These are phyloP conservation scores for Penicillium expansum DNA, from an alignment of 2,329 filamentous ascomycete species.

Conservation along the genomic window DNA sequence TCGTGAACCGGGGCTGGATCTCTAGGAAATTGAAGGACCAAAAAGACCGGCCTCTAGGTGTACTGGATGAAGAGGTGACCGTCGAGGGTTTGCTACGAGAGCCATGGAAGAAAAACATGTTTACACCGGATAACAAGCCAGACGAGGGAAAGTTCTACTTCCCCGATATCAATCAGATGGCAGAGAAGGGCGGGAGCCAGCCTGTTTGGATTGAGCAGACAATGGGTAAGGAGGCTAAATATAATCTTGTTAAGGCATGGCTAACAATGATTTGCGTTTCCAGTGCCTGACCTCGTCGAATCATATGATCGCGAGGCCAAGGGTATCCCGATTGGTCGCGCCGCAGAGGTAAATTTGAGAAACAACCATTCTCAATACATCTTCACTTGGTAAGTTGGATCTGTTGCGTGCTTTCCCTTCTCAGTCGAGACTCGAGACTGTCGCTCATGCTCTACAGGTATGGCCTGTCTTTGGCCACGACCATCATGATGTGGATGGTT, in stretches of 20 bases:
- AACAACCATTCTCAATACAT: slow-evolving; percentile 99
- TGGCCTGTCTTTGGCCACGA: slow-evolving; percentile 76
- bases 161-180: slow-evolving; percentile 91
- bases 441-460: slow-evolving; percentile 61
- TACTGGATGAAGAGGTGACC: slow-evolving; percentile 69
- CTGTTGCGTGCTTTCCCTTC: neutral
- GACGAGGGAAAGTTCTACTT: slow-evolving; percentile 89
- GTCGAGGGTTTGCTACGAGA: slow-evolving; percentile 82
- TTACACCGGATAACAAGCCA: slow-evolving; percentile 86
- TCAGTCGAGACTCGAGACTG: neutral
- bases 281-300: slow-evolving; percentile 75
- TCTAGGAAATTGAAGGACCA: slow-evolving; percentile 69
- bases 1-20: slow-evolving; percentile 93
- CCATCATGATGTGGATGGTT: slow-evolving; percentile 96
- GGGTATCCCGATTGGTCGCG: slow-evolving; percentile 84
- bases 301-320: slow-evolving; percentile 72
- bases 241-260: slow-evolving; percentile 2
- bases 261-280: slow-evolving; percentile 13
- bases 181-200: slow-evolving; percentile 73
- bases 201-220: slow-evolving; percentile 94
- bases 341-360: slow-evolving; percentile 84
- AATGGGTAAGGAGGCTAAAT: slow-evolving; percentile 62
- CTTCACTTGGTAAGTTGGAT: slow-evolving; percentile 79
- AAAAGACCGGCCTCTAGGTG: slow-evolving; percentile 58
- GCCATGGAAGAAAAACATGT: slow-evolving; percentile 97